These are phyloP conservation scores for Umbelopsis sp. DNA, from an alignment of 192 early-diverging fungal species.

Conservation along the genomic window DNA sequence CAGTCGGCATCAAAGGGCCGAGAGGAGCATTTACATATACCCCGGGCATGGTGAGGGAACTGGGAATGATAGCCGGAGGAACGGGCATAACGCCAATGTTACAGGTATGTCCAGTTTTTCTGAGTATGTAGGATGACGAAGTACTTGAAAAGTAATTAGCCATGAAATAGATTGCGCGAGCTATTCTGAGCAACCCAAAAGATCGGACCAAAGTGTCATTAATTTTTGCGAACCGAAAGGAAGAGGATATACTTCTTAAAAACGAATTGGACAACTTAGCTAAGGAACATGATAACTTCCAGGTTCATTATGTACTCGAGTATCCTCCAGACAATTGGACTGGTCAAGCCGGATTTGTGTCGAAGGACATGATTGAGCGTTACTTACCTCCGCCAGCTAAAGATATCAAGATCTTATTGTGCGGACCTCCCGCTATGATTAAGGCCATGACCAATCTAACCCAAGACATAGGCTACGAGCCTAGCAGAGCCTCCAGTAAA, in stretches of 20 bases:
- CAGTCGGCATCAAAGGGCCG: constrained; percentile 72
- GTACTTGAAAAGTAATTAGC: neutral
- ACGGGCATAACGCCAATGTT: constrained; percentile 74
- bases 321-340: constrained; percentile 67
- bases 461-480: constrained; percentile 24
- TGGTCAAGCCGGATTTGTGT: constrained; percentile 75
- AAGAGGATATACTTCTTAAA: constrained; percentile 68
- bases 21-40: constrained; percentile 62
- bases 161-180: constrained; percentile 58
- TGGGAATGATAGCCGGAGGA: constrained; percentile 78
- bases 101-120: constrained; percentile 14
- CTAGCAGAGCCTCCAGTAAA: constrained; percentile 31
- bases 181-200: constrained; percentile 61
- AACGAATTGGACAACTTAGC: constrained; percentile 62
- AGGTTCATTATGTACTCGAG: constrained; percentile 69
- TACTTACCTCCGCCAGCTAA: constrained; percentile 61
- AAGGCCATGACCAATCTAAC: constrained; percentile 52
- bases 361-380: constrained; percentile 67
- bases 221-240: constrained; percentile 71
- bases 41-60: constrained; percentile 61
- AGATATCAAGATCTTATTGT: constrained; percentile 54
- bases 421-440: constrained; percentile 71
- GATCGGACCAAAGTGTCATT: constrained; percentile 69
- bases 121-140: neutral
- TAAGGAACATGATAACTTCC: constrained; percentile 61